Evolutionary conservation across 116 monocot species (phyloP), one percentile per base, ranked within the genome.

Genomic region (Posidonia oceanica): DNA sequence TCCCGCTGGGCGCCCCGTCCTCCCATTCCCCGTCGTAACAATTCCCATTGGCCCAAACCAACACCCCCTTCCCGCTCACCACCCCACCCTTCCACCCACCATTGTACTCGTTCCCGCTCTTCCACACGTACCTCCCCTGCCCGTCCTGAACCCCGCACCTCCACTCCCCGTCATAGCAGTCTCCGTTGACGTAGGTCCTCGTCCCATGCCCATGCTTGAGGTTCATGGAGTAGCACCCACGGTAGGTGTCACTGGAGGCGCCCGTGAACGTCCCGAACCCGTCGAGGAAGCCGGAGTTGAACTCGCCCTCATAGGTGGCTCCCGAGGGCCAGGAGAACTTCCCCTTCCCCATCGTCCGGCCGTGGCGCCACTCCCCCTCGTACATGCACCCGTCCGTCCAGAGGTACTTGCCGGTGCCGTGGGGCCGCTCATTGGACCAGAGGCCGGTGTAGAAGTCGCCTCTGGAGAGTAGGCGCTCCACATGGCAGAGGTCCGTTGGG

Each of bases 321-420:
- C 85, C 85, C 15, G 81, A 81, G 7, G 85, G 85, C 85, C 85
- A 85, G 2, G 75, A 75, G 63, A 85, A 85, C 72, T 81, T 85
- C 14, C 85, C 85, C 11, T 52, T 48, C 12, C 85, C 85, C 64
- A 67, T 75, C 21, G 75, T 73, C 73, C 69, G 69, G 13, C 85
- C 81, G n/a, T 67, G 54, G 1, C 39, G 66, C 85, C 85, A 85
- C 67, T 85, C 81, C 3, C 85, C 85, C 38, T 81, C 85, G 65
- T 85, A 85, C 75, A 81, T 85, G 73, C 85, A 85, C 23, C 85
- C 85, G 42, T 85, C 85, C 3, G 81, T 75, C 85, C 85, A 85
- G 3, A 81, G 61, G 69, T 85, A 85, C 74, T 85, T 85, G 0
- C 85, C 85, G n/a, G 38, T 36, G 71, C 85, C 85, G 59, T 81